These are phyloP conservation scores for Leishmania tarentolae DNA, from an alignment of 208 protist genomes.

Conservation along the genomic window DNA sequence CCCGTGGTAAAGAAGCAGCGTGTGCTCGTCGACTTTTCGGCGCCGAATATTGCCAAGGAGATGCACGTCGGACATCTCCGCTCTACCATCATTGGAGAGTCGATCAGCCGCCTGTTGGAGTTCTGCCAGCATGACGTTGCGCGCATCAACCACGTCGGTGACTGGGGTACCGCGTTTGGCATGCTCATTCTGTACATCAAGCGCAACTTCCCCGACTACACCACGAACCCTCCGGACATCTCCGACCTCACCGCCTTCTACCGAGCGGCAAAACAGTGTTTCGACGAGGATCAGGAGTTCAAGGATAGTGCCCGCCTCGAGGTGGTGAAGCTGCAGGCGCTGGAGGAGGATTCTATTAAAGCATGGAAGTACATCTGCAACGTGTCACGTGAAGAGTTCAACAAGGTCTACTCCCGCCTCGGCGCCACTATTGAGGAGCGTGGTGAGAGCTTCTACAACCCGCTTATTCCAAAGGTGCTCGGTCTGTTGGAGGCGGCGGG, in stretches of 20 bases:
- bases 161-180: conserved; percentile 99
- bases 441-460: conserved; percentile 98
- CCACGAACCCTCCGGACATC: conserved; percentile 89
- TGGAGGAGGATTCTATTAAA: conserved; percentile 78
- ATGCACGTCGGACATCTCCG: conserved; percentile 99
- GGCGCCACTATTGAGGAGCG: conserved; percentile 85
- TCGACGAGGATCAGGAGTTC: conserved; percentile 95
- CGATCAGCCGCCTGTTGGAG: conserved; percentile 93
- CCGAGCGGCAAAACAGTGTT: conserved; percentile 93
- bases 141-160: conserved; percentile 98
- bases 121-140: conserved; percentile 94
- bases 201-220: conserved; percentile 91
- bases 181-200: conserved; percentile 98
- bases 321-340: conserved; percentile 91
- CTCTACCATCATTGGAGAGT: conserved; percentile 98
- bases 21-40: conserved; percentile 97
- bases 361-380: conserved; percentile 94
- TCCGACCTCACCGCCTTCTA: conserved; percentile 95
- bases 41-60: conserved; percentile 99
- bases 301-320: conserved; percentile 89
- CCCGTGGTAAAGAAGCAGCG: conserved; percentile 58
- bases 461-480: conserved; percentile 88
- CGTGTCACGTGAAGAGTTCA: conserved; percentile 93
- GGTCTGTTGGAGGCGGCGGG: conserved; percentile 77
- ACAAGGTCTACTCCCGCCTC: conserved; percentile 93